Evolutionary conservation across 371 early-diverging fungal species (phyloP), one percentile per base, ranked within the genome.

Genomic region (Apophysomyces variabilis): DNA sequence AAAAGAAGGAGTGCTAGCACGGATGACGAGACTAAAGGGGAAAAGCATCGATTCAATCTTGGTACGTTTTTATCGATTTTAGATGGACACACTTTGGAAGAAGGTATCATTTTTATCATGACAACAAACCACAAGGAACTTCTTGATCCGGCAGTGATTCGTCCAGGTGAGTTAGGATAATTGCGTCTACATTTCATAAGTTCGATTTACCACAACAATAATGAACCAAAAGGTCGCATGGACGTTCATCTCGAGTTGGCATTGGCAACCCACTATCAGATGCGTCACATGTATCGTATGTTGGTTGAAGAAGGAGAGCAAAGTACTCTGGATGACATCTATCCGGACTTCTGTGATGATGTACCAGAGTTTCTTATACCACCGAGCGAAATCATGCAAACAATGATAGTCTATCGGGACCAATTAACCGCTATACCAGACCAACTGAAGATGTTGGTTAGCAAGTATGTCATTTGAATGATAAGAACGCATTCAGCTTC

Each of bases 71-170:
- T 95, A 56, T 91, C 90, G 66, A 90, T 90, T 58, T 77, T 94
- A 9, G 95, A 95, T 75, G 95, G 95, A 13, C 89, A 93, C 73
- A 90, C 89, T 38, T 80, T 91, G 7, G 84, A 85, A 47, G 91
- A 92, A 58, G 91, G 92, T 8, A 84, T 84, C 37, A 79, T 91
- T 32, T 85, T 91, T 64, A 87, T 93, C 63, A 95, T 96, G 95
- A 95, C 96, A 4, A 92, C 93, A 4, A 95, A 96, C 79, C 91
- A 92, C 69, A 86, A 90, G 45, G 92, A 93, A 57, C 75, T 83
- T 38, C 82, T 96, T 39, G 95, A 94, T 75, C 93, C 94, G 4
- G 96, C 95, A 1, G 76, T 95, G 54, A 90, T 93, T 62, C 85
- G 96, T 21, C 93, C 95, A 56, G 96, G 75, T 75, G 65, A 16